Conservation (phyloP, 345 rosid genomes). For the Psidium friedrichsthalianum region DNA sequence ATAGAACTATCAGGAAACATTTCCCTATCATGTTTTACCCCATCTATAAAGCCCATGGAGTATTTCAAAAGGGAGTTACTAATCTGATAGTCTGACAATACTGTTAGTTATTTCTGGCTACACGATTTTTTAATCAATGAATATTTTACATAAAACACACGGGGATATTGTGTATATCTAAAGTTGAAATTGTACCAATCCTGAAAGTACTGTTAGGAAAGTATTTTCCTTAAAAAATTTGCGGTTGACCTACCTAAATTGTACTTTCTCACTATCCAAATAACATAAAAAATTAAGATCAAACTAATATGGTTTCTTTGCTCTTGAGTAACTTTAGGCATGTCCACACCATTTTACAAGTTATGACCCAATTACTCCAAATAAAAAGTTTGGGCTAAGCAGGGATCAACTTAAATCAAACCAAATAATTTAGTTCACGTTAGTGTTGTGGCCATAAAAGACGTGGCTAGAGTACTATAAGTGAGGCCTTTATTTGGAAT, state of each 20-base stretch:
- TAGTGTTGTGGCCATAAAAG: not conserved
- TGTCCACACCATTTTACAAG: not conserved
- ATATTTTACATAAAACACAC: no score
- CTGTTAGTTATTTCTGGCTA: no score
- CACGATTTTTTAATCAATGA: no score
- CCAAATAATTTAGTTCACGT: not conserved
- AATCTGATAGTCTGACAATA: no score
- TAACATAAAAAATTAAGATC: not conserved
- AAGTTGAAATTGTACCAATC: no score
- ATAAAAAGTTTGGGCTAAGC: not conserved
- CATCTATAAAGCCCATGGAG: no score
- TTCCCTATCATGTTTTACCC: no score
- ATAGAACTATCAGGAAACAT: no score
- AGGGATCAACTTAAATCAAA: not conserved
- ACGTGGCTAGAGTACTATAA: no score
- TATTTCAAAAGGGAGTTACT: no score
- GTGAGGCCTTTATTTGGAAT: not conserved
- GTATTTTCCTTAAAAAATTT: not conserved
- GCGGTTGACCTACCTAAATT: not conserved
- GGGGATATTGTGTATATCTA: no score
- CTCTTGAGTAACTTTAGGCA: not conserved
- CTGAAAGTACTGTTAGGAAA: no score
- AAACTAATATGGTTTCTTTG: not conserved
- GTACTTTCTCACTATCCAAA: not conserved
- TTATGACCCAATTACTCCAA: not conserved